Percentiles rank a stretch among this genome's conserved stretches.
Conservation (phyloP, 768 basidiomycete genomes). For the Candolleomyces eurysporus region DNA sequence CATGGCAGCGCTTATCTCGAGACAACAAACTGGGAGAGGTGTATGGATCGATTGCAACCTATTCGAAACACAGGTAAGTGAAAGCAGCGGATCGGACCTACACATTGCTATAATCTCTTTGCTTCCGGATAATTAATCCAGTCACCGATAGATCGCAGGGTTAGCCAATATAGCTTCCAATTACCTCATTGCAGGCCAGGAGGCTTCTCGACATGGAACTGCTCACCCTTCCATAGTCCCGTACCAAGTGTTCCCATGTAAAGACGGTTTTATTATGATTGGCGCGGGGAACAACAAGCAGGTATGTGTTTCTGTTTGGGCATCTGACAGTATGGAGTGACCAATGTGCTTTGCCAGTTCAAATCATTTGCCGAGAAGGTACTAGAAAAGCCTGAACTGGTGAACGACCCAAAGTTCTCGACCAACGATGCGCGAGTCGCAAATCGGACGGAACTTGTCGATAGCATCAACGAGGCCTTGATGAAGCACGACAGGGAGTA, state of each 20-base stretch:
- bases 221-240: conserved; percentile 93
- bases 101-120: background rate
- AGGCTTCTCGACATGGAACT: conserved; percentile 87
- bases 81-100: background rate
- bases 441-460: conserved; percentile 68
- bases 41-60: conserved; percentile 91
- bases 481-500: conserved; percentile 56
- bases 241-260: conserved; percentile 87
- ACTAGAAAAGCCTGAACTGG: conserved; percentile 59
- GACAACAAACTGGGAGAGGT: conserved; percentile 81
- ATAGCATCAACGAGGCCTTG: conserved; percentile 63
- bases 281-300: conserved; percentile 90
- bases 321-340: background rate
- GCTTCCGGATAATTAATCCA: background rate
- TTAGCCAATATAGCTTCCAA: conserved; percentile 92
- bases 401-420: conserved; percentile 58
- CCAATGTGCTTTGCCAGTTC: conserved; percentile 50
- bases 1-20: conserved; percentile 83
- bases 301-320: conserved; percentile 32
- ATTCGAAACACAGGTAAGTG: conserved; percentile 81
- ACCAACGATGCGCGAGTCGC: conserved; percentile 76
- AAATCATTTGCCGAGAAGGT: conserved; percentile 61
- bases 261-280: conserved; percentile 89
- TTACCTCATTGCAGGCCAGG: conserved; percentile 82
- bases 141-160: conserved; percentile 68